Conservation (phyloP, 2,329 filamentous ascomycete genomes). For the Coniella vitis region DNA sequence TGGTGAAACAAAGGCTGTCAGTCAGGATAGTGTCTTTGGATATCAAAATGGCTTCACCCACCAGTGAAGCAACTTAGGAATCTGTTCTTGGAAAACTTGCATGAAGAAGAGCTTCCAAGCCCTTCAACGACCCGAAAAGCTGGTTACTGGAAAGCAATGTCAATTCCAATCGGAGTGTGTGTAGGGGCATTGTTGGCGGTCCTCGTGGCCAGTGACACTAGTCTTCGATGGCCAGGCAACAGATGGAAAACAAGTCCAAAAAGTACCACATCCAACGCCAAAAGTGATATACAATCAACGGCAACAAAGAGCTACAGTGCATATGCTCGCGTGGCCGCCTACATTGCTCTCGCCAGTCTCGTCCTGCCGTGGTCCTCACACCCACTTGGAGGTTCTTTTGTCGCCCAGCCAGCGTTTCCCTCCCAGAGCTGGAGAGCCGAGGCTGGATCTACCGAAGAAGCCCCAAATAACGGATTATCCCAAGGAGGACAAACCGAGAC, state of each 20-base stretch:
- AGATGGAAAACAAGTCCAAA: too few species aligned
- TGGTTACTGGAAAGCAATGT: background rate
- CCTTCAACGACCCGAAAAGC: too few species aligned
- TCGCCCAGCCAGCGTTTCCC: background rate
- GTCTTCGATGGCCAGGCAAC: background rate
- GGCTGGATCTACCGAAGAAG: background rate
- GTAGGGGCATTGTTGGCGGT: slow-evolving; percentile 4
- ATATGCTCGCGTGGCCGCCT: slow-evolving; percentile 2
- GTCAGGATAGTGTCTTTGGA: background rate
- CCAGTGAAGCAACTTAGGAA: too few species aligned
- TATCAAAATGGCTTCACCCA: too few species aligned
- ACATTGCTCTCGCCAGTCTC: slow-evolving; percentile 2
- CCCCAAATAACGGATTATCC: too few species aligned
- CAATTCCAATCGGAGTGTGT: slow-evolving; percentile 2
- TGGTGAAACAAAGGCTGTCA: background rate
- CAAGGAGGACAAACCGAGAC: too few species aligned
- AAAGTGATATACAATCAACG: too few species aligned
- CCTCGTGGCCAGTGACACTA: slow-evolving; percentile 5
- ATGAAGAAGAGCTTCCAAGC: too few species aligned
- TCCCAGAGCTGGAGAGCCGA: background rate
- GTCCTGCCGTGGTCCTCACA: slow-evolving; percentile 1
- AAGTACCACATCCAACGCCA: too few species aligned
- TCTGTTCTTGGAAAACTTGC: background rate
- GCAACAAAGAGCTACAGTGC: background rate
- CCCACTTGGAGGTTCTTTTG: background rate